These are phyloP conservation scores for Dissophora globulifera DNA, from an alignment of 192 early-diverging fungal species.

Conservation along the genomic window DNA sequence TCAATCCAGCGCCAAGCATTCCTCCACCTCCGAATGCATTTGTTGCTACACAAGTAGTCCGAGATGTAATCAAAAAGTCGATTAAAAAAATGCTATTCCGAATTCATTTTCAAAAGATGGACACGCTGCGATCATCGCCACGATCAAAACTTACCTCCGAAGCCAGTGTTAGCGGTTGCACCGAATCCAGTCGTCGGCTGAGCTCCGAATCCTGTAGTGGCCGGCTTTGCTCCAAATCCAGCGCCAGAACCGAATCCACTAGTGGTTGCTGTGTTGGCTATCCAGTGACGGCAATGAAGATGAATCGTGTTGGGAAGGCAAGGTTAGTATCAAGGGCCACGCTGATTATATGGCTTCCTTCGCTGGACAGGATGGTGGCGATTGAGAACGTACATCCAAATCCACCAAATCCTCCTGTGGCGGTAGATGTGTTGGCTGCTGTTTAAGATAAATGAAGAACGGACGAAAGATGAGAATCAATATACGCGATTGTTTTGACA, in stretches of 20 bases:
- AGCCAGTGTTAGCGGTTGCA: conserved; percentile 22
- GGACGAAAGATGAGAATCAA: too few relatives aligned
- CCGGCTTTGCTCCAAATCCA: conserved; percentile 47
- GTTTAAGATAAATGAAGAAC: not conserved
- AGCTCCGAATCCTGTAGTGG: conserved; percentile 38
- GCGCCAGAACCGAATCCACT: conserved; percentile 42
- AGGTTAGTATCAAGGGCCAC: too few relatives aligned
- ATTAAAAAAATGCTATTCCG: too few relatives aligned
- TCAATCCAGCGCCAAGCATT: conserved; percentile 28
- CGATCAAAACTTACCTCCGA: too few relatives aligned
- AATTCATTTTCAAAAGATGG: too few relatives aligned
- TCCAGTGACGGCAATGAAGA: not conserved
- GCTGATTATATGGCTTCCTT: too few relatives aligned
- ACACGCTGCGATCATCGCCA: too few relatives aligned
- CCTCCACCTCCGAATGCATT: conserved; percentile 38
- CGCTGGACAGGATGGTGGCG: too few relatives aligned
- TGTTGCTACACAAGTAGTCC: too few relatives aligned
- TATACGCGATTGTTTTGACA: too few relatives aligned
- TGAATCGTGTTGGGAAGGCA: not conserved
- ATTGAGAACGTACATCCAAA: conserved; percentile 36
- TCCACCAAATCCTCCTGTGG: conserved; percentile 38
- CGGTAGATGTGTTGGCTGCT: conserved; percentile 8
- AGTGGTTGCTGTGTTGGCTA: conserved; percentile 17
- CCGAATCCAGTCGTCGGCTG: conserved; percentile 41
- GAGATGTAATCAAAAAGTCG: too few relatives aligned